Conservation (phyloP, 75 land plant genomes). For the Cupressus sempervirens region DNA sequence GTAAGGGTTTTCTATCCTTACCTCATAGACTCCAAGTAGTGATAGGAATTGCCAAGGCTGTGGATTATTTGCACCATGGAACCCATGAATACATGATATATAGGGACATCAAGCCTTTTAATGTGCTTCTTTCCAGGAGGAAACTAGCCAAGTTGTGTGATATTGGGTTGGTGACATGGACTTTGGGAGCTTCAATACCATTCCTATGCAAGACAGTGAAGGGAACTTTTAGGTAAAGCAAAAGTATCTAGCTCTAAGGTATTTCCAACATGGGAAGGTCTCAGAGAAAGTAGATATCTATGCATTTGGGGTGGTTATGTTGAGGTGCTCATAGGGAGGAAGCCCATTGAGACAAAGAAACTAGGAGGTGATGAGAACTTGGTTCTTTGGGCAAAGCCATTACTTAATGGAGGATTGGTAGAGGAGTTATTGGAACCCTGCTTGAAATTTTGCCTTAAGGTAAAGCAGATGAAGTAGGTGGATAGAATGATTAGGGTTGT, state of each 20-base stretch:
- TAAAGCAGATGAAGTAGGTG: conserved; percentile 30
- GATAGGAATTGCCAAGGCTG: conserved; percentile 49
- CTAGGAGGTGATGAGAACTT: conserved; percentile 70
- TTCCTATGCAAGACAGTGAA: conserved; percentile 78
- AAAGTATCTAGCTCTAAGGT: conserved; percentile 79
- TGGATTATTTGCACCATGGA: conserved; percentile 59
- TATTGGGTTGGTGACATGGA: conserved; percentile 92
- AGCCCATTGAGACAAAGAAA: conserved; percentile 65
- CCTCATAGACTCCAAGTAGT: conserved; percentile 53
- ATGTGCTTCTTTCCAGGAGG: conserved; percentile 58
- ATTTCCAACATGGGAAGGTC: conserved; percentile 85
- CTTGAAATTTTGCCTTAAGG: conserved; percentile 22
- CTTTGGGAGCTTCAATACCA: conserved; percentile 58
- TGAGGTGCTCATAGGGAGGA: conserved; percentile 73
- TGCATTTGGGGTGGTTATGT: conserved; percentile 81
- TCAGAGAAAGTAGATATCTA: conserved; percentile 84
- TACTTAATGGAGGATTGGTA: conserved; percentile 29
- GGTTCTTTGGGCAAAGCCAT: conserved; percentile 82
- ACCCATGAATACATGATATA: conserved; percentile 61
- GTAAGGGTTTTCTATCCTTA: conserved; percentile 43
- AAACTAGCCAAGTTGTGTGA: conserved; percentile 67
- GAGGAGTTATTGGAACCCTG: conserved; percentile 57
- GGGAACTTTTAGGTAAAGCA: conserved; percentile 84
- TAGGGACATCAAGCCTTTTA: conserved; percentile 74
- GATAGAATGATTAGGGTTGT: conserved; percentile 58